Evolutionary conservation across 2,329 filamentous ascomycete genomes (phyloP).

Genomic region (Tolypocladium endophyticum): DNA sequence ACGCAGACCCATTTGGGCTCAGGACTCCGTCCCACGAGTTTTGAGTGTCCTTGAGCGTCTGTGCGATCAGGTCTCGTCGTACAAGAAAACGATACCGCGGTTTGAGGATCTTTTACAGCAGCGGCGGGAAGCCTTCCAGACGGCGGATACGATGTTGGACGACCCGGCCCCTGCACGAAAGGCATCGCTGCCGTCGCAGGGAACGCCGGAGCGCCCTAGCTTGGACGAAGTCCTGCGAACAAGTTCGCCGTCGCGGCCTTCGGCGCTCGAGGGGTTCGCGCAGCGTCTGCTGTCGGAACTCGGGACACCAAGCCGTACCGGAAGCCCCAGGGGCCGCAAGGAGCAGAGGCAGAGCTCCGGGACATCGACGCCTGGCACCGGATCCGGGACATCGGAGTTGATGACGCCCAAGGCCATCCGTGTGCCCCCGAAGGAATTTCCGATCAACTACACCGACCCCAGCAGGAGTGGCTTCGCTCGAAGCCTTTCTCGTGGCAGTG

Average conservation of each 20-base stretch:
- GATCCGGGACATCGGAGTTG: constrained; percentile 7
- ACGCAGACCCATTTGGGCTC: constrained; percentile 41
- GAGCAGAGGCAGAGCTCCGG: constrained; percentile 25
- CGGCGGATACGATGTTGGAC: constrained; percentile 38
- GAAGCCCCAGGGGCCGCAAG: constrained; percentile 39
- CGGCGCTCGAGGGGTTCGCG: constrained; percentile 49
- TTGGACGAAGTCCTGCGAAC: constrained; percentile 33
- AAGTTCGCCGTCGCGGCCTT: constrained; percentile 41
- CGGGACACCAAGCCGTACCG: constrained; percentile 39
- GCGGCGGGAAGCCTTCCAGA: constrained; percentile 53
- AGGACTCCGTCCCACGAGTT: constrained; percentile 39
- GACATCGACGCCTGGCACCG: constrained; percentile 17
- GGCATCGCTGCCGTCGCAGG: constrained; percentile 18
- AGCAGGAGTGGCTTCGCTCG: constrained; percentile 17
- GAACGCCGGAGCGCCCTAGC: constrained; percentile 30
- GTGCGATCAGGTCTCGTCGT: constrained; percentile 50
- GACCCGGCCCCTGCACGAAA: constrained; percentile 19
- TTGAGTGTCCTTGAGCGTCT: constrained; percentile 49
- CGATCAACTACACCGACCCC: constrained; percentile 25
- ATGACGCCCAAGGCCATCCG: constrained; percentile 20
- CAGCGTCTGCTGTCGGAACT: constrained; percentile 53
- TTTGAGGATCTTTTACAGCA: constrained; percentile 63
- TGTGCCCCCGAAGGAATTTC: constrained; percentile 31
- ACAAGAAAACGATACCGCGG: constrained; percentile 54
- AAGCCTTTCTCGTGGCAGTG: constrained; percentile 31